Evolutionary conservation across 345 rosid species (phyloP).

Genomic region (Noccaea caerulescens): DNA sequence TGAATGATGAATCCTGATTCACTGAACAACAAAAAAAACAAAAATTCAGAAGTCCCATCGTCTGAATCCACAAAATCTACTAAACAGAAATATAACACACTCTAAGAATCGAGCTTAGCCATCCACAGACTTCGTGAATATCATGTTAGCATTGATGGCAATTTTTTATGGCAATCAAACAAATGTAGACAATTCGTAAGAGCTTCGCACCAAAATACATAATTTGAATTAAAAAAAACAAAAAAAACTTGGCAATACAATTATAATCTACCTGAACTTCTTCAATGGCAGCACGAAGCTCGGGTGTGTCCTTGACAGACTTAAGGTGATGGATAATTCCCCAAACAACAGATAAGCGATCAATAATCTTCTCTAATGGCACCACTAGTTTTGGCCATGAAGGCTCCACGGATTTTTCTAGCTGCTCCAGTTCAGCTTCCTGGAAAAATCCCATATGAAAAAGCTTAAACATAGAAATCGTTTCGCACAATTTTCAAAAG

Average conservation of each 20-base stretch:
- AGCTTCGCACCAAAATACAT: not conserved
- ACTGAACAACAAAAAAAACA: not conserved
- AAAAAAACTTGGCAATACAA: not conserved
- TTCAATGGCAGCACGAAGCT: conserved; percentile 90
- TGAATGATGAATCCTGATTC: not conserved
- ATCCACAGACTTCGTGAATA: not conserved
- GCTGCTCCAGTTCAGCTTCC: conserved; percentile 77
- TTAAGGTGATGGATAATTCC: conserved; percentile 81
- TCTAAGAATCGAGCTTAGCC: not conserved
- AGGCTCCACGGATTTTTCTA: conserved; percentile 73
- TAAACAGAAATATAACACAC: not conserved
- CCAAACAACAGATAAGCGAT: conserved; percentile 72
- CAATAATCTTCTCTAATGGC: conserved; percentile 87
- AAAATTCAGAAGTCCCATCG: not conserved
- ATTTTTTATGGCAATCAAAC: not conserved
- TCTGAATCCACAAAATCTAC: conserved; percentile 13
- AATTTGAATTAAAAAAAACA: conserved; percentile 16
- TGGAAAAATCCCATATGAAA: conserved; percentile 25
- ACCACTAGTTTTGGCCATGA: conserved; percentile 90
- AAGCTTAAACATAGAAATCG: conserved; percentile 14
- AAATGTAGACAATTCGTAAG: conserved; percentile 7
- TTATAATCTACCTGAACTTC: conserved; percentile 74
- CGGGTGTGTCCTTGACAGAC: conserved; percentile 79
- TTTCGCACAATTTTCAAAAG: conserved; percentile 1
- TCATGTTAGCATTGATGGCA: conserved; percentile 4